Percentiles rank a stretch among this genome's conserved stretches.
Evolutionary conservation across 805 yeast species (phyloP).

Genomic region (Naumovozyma dairenensis): DNA sequence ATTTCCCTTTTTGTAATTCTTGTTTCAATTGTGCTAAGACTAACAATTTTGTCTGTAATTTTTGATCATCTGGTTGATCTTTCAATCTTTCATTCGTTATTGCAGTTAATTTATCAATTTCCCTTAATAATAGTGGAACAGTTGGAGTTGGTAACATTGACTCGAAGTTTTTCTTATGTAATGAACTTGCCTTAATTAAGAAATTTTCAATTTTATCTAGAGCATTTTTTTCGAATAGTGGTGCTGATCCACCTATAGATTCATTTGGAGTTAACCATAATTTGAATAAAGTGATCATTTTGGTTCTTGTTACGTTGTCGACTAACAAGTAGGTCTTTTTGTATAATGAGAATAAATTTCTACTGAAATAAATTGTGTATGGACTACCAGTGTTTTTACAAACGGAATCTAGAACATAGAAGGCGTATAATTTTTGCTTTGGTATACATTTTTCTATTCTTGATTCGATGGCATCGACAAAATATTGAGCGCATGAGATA

Average conservation of each 20-base stretch:
- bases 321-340: conserved; percentile 71
- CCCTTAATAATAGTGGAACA: conserved; percentile 25
- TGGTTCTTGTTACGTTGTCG: conserved; percentile 62
- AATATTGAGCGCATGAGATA: conserved; percentile 62
- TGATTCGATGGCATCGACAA: conserved; percentile 62
- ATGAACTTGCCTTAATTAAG: conserved; percentile 48
- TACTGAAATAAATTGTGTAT: conserved; percentile 71
- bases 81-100: conserved; percentile 28
- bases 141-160: conserved; percentile 25
- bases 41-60: conserved; percentile 26
- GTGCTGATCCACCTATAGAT: conserved; percentile 28
- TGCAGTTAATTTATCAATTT: conserved; percentile 29
- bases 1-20: conserved; percentile 27
- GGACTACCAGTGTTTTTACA: conserved; percentile 88
- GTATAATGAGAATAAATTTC: conserved; percentile 51
- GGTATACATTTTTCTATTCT: conserved; percentile 75
- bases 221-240: conserved; percentile 64
- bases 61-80: conserved; percentile 26
- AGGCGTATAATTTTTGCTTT: conserved; percentile 68
- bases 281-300: conserved; percentile 66
- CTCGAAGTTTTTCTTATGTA: conserved; percentile 30
- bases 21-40: conserved; percentile 29
- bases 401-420: conserved; percentile 82
- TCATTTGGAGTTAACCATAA: conserved; percentile 73
- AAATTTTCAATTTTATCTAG: conserved; percentile 67